Evolutionary conservation across 176 grass and related monocot genomes (phyloP).

Genomic region (Puccinellia tenuiflora): DNA sequence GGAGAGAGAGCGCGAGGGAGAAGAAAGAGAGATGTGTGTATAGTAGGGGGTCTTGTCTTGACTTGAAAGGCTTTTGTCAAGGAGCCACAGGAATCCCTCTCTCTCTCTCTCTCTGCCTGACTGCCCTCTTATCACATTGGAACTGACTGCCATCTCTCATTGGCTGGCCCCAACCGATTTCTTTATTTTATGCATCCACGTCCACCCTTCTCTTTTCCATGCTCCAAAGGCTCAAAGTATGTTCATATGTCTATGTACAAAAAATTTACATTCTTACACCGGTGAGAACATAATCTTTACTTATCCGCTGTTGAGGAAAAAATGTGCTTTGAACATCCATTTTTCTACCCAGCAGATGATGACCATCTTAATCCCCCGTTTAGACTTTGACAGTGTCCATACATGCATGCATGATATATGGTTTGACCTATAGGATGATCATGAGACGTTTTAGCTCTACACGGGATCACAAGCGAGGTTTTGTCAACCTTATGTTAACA

Average conservation of each 20-base stretch:
- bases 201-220: background rate
- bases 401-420: background rate
- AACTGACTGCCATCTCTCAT: conserved; percentile 38
- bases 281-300: background rate
- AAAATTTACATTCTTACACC: background rate
- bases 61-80: conserved; percentile 44
- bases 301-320: background rate
- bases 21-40: background rate
- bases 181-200: conserved; percentile 23
- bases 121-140: conserved; percentile 48
- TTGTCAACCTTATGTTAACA: background rate
- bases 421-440: background rate
- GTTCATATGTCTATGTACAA: background rate
- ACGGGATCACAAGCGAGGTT: background rate
- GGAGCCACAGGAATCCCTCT: conserved; percentile 38
- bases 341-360: background rate
- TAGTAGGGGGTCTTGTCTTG: conserved; percentile 20
- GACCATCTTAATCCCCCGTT: background rate
- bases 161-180: conserved; percentile 27
- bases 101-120: conserved; percentile 20
- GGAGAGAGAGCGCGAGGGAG: background rate
- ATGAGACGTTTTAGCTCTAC: background rate
- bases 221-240: background rate
- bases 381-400: conserved; percentile 5
- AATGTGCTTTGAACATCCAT: background rate